These are phyloP conservation scores for Penicillium pulvis DNA, from an alignment of 495 filamentous ascomycete species.

Conservation along the genomic window DNA sequence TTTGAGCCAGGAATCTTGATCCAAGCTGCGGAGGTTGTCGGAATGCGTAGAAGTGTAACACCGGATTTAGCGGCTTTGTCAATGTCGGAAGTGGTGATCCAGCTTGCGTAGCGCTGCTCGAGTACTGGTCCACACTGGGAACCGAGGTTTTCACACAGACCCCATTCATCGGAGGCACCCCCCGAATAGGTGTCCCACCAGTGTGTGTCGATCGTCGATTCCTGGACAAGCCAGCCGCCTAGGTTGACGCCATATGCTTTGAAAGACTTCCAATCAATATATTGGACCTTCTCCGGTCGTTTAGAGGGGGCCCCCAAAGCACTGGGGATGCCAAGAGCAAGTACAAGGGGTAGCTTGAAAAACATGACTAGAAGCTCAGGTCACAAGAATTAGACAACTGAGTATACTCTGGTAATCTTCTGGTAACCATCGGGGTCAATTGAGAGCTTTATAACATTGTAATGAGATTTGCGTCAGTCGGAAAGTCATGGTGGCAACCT, in stretches of 20 bases:
- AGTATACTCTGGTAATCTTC: background rate
- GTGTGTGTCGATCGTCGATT: conserved; percentile 32
- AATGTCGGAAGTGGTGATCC: conserved; percentile 29
- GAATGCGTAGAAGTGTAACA: conserved; percentile 33
- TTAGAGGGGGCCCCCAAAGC: background rate
- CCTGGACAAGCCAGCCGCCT: conserved; percentile 38
- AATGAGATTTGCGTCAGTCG: too few species aligned
- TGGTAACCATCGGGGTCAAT: too few species aligned
- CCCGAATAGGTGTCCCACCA: conserved; percentile 29
- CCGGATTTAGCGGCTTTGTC: conserved; percentile 27
- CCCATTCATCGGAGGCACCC: conserved; percentile 30
- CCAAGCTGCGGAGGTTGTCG: conserved; percentile 32
- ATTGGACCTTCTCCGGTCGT: background rate
- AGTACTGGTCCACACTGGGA: conserved; percentile 25
- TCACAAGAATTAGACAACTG: background rate
- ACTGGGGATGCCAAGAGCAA: background rate
- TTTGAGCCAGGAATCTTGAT: conserved; percentile 31
- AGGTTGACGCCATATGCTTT: conserved; percentile 33
- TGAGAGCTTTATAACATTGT: background rate
- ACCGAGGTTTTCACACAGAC: conserved; percentile 29
- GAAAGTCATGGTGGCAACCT: too few species aligned
- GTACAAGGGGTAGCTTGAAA: background rate
- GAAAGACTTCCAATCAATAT: conserved; percentile 28
- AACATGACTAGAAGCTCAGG: background rate
- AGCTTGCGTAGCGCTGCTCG: conserved; percentile 33